Conservation (phyloP, 108 stramenopile species). For the Nannochloropsis gaditana region DNA sequence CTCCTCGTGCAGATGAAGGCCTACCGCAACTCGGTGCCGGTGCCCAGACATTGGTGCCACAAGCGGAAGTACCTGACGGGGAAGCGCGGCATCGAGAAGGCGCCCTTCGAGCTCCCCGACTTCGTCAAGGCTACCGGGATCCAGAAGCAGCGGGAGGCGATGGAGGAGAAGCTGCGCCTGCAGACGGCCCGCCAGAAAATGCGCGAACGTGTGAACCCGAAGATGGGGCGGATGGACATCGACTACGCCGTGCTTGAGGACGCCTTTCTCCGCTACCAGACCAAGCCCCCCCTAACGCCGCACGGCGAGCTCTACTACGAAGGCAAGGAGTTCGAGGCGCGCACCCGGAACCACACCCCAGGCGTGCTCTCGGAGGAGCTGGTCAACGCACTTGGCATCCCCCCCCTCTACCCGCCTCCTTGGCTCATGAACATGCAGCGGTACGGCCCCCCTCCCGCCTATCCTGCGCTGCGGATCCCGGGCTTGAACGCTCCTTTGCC, state of each 20-base stretch:
- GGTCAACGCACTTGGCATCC: slow-evolving; percentile 77
- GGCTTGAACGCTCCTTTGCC: slow-evolving; percentile 96
- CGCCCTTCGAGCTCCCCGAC: slow-evolving; percentile 87
- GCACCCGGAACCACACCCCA: slow-evolving; percentile 54
- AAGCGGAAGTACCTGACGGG: slow-evolving; percentile 94
- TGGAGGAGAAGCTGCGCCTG: slow-evolving; percentile 68
- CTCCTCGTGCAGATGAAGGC: slow-evolving; percentile 83
- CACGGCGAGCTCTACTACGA: slow-evolving; percentile 94
- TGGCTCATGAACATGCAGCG: slow-evolving; percentile 99
- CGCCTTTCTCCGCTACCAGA: slow-evolving; percentile 96
- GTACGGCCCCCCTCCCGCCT: slow-evolving; percentile 93
- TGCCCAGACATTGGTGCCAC: slow-evolving; percentile 94
- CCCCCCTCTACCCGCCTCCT: slow-evolving; percentile 74
- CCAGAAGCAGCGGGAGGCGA: slow-evolving; percentile 73
- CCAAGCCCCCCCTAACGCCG: slow-evolving; percentile 66
- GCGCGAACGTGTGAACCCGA: slow-evolving; percentile 77
- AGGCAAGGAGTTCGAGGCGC: slow-evolving; percentile 85
- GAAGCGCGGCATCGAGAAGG: slow-evolving; percentile 85
- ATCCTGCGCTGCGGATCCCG: slow-evolving; percentile 82
- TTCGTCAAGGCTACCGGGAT: slow-evolving; percentile 97
- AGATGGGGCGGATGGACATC: slow-evolving; percentile 85
- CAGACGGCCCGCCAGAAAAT: slow-evolving; percentile 78
- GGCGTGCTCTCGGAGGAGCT: slow-evolving; percentile 63
- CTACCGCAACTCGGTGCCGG: slow-evolving; percentile 78
- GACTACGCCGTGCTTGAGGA: slow-evolving; percentile 93